Conservation (phyloP, 164 flowering plant species). For the Liquidambar formosana region DNA sequence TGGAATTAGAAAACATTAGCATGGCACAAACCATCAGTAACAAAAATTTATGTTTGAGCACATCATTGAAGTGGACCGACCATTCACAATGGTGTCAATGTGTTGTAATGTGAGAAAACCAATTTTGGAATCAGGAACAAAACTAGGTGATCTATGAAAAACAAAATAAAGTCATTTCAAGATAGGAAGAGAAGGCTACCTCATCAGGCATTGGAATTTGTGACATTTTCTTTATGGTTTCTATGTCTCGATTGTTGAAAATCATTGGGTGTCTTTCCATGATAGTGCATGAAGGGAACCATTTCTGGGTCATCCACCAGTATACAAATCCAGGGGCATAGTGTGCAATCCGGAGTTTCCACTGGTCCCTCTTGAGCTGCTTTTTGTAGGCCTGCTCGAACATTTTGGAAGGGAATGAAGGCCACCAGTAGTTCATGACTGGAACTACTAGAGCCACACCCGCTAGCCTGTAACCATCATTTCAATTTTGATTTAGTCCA, state of each 20-base stretch:
- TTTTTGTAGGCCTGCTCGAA: conserved; percentile 15
- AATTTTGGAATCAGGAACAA: no score
- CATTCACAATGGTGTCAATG: background rate
- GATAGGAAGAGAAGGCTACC: conserved; percentile 5
- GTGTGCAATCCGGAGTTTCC: conserved; percentile 30
- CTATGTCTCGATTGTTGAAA: conserved; percentile 24
- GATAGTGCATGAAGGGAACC: conserved; percentile 35
- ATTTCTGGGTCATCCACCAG: conserved; percentile 47
- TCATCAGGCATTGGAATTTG: conserved; percentile 5
- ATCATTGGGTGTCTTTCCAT: conserved; percentile 19
- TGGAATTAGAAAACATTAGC: conserved; percentile 7
- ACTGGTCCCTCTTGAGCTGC: conserved; percentile 26
- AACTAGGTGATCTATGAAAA: no score
- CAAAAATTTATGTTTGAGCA: background rate
- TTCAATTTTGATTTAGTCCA: no score
- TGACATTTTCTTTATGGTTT: conserved; percentile 14
- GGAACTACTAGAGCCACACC: conserved; percentile 47
- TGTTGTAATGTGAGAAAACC: no score
- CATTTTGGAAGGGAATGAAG: conserved; percentile 31
- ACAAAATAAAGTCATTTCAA: no score
- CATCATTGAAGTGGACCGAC: no score
- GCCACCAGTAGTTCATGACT: conserved; percentile 50
- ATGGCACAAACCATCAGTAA: background rate
- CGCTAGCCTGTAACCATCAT: conserved; percentile 37
- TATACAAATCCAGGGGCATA: conserved; percentile 31